Evolutionary conservation across 257 asterid genomes (phyloP).

Genomic region (Hygrophila difformis): DNA sequence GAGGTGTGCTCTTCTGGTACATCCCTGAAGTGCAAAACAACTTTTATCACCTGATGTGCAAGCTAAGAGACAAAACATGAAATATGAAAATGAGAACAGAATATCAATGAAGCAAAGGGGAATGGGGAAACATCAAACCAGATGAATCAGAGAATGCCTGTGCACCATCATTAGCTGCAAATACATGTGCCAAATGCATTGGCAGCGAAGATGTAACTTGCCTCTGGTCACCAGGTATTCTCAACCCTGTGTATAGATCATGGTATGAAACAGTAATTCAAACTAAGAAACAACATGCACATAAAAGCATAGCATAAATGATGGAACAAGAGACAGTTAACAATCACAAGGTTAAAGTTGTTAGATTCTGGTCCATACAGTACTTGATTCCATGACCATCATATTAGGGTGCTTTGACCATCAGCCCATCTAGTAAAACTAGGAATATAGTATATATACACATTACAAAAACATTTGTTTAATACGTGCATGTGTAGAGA

Average conservation of each 20-base stretch:
- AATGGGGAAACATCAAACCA: conserved; percentile 29
- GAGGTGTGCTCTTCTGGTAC: conserved; percentile 86
- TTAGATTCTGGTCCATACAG: background rate
- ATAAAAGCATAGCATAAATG: background rate
- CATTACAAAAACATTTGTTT: too few species aligned
- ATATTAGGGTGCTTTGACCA: too few species aligned
- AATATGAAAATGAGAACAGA: background rate
- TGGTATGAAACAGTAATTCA: background rate
- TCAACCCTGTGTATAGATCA: conserved; percentile 46
- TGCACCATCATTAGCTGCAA: conserved; percentile 36
- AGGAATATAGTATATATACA: too few species aligned
- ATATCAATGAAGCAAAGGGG: conserved; percentile 12
- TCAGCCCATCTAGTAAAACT: too few species aligned
- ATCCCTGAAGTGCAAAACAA: conserved; percentile 41
- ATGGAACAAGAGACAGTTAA: background rate
- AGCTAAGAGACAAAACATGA: conserved; percentile 6
- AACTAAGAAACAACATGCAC: conserved; percentile 3
- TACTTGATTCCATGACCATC: background rate
- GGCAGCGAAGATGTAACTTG: conserved; percentile 81
- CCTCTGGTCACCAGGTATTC: conserved; percentile 77
- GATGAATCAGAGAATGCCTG: conserved; percentile 69
- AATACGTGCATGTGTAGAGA: background rate
- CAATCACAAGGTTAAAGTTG: background rate
- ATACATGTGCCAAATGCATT: conserved; percentile 71
- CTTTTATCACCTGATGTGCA: conserved; percentile 12